A percentile compares a stretch with the other conserved stretches of the same genome.
Conservation (phyloP, 345 rosid genomes). For the Aegle marmelos region DNA sequence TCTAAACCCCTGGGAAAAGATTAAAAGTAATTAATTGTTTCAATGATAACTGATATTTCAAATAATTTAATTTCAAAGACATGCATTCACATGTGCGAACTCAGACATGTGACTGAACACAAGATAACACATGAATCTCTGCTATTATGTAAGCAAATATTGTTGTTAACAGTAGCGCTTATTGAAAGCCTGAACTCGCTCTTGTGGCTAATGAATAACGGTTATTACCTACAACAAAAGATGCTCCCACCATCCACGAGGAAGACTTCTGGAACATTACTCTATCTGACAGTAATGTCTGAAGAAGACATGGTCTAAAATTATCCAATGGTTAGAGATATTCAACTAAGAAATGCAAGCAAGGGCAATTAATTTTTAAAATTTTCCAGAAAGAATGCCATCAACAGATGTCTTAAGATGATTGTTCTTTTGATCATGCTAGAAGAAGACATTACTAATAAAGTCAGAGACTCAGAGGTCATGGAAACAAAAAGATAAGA, state of each 20-base stretch:
- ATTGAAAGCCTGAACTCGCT: neutral
- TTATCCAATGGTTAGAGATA: neutral
- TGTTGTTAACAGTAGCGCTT: neutral
- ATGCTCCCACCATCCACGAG: neutral
- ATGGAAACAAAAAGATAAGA: neutral
- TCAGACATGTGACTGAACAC: neutral
- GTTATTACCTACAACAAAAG: neutral
- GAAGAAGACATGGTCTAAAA: neutral
- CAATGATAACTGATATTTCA: neutral
- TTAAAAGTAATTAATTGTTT: neutral
- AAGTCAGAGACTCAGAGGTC: neutral
- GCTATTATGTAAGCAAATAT: neutral
- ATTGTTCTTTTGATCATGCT: neutral
- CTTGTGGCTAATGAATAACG: neutral
- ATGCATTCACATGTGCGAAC: neutral
- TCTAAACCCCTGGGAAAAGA: constrained; percentile 70
- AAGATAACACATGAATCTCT: neutral
- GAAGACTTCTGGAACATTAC: neutral
- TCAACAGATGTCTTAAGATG: neutral
- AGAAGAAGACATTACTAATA: neutral
- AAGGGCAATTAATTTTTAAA: neutral
- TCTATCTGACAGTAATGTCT: neutral
- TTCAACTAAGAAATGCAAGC: neutral
- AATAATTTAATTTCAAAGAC: neutral
- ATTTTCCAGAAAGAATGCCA: neutral